A percentile compares a stretch with the other conserved stretches of the same genome.
Conservation (phyloP, 495 filamentous ascomycete genomes). For the Usnea hakonensis region DNA sequence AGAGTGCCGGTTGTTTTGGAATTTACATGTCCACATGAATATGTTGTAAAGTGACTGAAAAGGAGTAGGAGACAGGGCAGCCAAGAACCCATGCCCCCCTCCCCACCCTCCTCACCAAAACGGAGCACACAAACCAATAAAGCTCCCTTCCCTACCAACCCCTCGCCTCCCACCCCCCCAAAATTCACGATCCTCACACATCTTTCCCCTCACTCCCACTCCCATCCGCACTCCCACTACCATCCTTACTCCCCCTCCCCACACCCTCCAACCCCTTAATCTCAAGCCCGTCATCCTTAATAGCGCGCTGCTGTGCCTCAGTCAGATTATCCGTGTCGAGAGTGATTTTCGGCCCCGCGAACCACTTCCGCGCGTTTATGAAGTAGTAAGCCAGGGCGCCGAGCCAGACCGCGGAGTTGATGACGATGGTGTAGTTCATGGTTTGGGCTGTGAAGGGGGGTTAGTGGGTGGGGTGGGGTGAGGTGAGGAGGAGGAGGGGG, state of each 20-base stretch:
- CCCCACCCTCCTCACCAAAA: too few relatives aligned
- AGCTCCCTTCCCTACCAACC: too few relatives aligned
- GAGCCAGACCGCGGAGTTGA: constrained; percentile 56
- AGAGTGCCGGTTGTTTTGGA: too few relatives aligned
- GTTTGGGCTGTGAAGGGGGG: constrained; percentile 29
- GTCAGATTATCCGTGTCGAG: constrained; percentile 36
- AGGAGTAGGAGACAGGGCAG: too few relatives aligned
- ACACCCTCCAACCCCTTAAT: constrained; percentile 10
- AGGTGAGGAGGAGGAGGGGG: neutral
- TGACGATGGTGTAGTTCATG: constrained; percentile 63
- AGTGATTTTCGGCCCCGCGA: constrained; percentile 65
- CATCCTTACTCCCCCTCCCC: neutral
- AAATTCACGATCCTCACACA: constrained; percentile 2
- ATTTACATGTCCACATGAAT: too few relatives aligned
- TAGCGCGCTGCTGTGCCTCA: constrained; percentile 22
- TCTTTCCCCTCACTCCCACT: neutral
- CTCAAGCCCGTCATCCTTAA: constrained; percentile 19
- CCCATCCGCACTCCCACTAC: constrained; percentile 1
- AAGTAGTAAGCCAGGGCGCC: constrained; percentile 56
- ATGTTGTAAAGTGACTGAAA: too few relatives aligned
- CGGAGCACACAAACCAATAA: too few relatives aligned
- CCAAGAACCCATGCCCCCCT: too few relatives aligned
- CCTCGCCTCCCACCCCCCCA: too few relatives aligned
- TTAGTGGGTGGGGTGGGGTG: neutral
- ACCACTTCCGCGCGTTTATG: constrained; percentile 61